Percentiles rank a stretch among this genome's conserved stretches.
phyloP scores from a whole-genome alignment of 768 basidiomycete species.

The Sporobolomyces roseus region DNA sequence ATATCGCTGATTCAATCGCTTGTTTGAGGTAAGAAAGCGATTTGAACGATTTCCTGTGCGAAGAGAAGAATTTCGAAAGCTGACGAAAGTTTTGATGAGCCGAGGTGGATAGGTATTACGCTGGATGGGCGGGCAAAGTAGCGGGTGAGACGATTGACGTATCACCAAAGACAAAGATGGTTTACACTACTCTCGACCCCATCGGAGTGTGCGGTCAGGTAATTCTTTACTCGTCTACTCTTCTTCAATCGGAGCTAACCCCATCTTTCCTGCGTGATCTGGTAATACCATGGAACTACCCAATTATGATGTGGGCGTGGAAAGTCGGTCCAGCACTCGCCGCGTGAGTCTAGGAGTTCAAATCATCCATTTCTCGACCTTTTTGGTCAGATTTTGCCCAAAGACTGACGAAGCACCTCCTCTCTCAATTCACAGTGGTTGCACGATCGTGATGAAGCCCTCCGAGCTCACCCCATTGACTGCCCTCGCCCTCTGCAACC shows the following conservation, averaged over 20 bases:
- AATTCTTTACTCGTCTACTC: too few relatives aligned
- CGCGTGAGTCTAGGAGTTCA: constrained; percentile 49
- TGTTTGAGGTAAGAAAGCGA: constrained; percentile 44
- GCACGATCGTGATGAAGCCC: constrained; percentile 92
- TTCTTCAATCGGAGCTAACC: too few relatives aligned
- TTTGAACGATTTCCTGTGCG: not conserved
- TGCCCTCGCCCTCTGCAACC: constrained; percentile 58
- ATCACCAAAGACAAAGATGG: constrained; percentile 63
- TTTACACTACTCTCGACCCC: constrained; percentile 81
- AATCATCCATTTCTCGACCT: not conserved
- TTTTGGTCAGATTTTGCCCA: not conserved
- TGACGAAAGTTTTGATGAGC: not conserved
- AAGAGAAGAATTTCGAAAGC: not conserved
- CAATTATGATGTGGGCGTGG: constrained; percentile 56
- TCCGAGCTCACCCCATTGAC: constrained; percentile 51
- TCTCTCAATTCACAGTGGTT: constrained; percentile 53
- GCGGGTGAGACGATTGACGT: constrained; percentile 79
- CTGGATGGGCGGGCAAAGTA: constrained; percentile 85
- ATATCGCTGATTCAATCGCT: constrained; percentile 48
- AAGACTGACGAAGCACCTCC: not conserved
- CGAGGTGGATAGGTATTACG: constrained; percentile 61
- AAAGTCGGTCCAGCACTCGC: constrained; percentile 91
- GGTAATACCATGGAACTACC: constrained; percentile 51
- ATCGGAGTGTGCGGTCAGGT: constrained; percentile 92
- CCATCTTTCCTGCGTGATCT: constrained; percentile 92